Evolutionary conservation across 106 monocot genomes (phyloP).

Genomic region (Apostasia ramifera): DNA sequence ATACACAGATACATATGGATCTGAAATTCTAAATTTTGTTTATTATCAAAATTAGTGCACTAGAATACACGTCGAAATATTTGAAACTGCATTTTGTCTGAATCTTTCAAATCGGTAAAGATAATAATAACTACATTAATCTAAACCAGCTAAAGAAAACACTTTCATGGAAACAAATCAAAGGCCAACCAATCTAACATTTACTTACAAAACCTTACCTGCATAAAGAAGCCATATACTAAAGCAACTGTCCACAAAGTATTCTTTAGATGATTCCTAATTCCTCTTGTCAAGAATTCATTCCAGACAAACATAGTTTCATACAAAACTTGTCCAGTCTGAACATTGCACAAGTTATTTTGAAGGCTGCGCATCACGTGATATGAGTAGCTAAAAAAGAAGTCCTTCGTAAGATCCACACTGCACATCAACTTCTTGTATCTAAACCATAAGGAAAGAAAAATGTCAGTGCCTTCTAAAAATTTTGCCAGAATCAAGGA

Average conservation of each 20-base stretch:
- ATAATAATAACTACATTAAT: not conserved
- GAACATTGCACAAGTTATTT: conserved; percentile 53
- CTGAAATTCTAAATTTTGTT: too few relatives aligned
- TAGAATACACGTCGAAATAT: not conserved
- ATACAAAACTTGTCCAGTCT: conserved; percentile 50
- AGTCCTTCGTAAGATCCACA: conserved; percentile 96
- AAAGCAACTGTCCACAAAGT: conserved; percentile 86
- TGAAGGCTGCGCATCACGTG: conserved; percentile 89
- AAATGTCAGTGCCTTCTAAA: not conserved
- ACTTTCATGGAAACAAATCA: not conserved
- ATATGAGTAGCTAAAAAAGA: conserved; percentile 98
- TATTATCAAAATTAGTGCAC: too few relatives aligned
- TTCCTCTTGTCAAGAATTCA: conserved; percentile 76
- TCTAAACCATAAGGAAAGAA: conserved; percentile 31
- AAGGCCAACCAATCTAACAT: not conserved
- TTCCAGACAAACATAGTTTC: conserved; percentile 99
- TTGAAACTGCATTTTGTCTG: not conserved
- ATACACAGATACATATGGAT: too few relatives aligned
- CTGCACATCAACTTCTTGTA: conserved; percentile 88
- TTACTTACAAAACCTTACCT: conserved; percentile 35
- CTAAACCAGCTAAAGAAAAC: not conserved
- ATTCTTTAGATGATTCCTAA: conserved; percentile 63
- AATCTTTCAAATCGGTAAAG: not conserved
- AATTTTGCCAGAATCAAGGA: not conserved
- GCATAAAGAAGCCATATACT: conserved; percentile 93